A percentile compares a stretch with the other conserved stretches of the same genome.
phyloP scores from a whole-genome alignment of 139 green algal species.

The Spirogloea muscicola region DNA sequence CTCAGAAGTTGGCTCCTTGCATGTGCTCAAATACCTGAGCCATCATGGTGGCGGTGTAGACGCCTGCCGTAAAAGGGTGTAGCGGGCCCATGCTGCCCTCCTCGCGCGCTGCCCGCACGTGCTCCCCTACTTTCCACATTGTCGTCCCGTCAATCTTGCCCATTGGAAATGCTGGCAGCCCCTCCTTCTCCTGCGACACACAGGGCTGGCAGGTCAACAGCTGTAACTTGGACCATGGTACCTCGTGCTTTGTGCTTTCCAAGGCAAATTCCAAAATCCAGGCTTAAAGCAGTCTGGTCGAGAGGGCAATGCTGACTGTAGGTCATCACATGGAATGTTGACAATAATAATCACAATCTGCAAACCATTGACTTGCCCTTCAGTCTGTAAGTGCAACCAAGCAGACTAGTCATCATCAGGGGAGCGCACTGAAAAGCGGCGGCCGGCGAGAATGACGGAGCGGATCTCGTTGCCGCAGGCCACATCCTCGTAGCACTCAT shows the following conservation, averaged over 20 bases:
- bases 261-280: too few species aligned
- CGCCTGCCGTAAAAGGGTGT: slow-evolving; percentile 94
- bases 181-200: slow-evolving; percentile 38
- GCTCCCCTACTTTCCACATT: slow-evolving; percentile 94
- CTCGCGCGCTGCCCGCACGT: slow-evolving; percentile 68
- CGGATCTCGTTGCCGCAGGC: slow-evolving; percentile 97
- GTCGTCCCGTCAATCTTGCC: slow-evolving; percentile 96
- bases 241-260: too few species aligned
- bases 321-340: too few species aligned
- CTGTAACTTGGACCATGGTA: too few species aligned
- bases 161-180: slow-evolving; percentile 86
- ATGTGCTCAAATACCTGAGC: slow-evolving; percentile 72
- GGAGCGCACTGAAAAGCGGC: slow-evolving; percentile 69
- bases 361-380: too few species aligned
- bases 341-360: too few species aligned
- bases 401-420: too few species aligned
- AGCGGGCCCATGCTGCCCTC: slow-evolving; percentile 70
- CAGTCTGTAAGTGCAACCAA: too few species aligned
- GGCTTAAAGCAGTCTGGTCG: too few species aligned
- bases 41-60: slow-evolving; percentile 98
- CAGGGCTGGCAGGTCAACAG: too few species aligned
- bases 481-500: slow-evolving; percentile 98
- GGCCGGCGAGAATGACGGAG: slow-evolving; percentile 86
- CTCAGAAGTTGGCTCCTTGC: too few species aligned
- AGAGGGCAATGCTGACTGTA: too few species aligned